Percentiles rank a stretch among this genome's conserved stretches.
These are phyloP conservation scores for Kuraishia borneana DNA, from an alignment of 805 yeast species.

Conservation along the genomic window DNA sequence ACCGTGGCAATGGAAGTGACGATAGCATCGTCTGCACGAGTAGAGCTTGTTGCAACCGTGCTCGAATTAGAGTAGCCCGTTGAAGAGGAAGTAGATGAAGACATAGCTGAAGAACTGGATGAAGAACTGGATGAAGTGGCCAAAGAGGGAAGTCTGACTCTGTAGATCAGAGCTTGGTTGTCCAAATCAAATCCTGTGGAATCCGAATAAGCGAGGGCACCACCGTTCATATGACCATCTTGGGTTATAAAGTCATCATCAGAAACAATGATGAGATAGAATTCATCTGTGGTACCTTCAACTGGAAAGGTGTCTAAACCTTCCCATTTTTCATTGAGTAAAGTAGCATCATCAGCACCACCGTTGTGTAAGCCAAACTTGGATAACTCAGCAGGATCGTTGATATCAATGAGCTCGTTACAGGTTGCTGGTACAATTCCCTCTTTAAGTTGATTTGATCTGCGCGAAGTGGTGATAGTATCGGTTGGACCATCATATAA, in stretches of 20 bases:
- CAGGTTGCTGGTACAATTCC: slow-evolving; percentile 14
- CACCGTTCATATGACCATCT: slow-evolving; percentile 16
- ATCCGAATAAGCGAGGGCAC: slow-evolving; percentile 13
- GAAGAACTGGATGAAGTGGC: slow-evolving; percentile 1
- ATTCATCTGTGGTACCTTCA: slow-evolving; percentile 18
- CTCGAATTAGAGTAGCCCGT: neutral
- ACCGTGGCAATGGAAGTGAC: too few species aligned
- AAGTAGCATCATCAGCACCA: slow-evolving; percentile 12
- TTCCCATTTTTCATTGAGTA: slow-evolving; percentile 22
- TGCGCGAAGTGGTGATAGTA: slow-evolving; percentile 10
- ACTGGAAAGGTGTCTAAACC: slow-evolving; percentile 19
- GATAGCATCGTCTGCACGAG: too few species aligned
- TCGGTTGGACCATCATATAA: slow-evolving; percentile 15
- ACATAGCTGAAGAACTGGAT: slow-evolving; percentile 1
- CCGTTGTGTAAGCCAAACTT: slow-evolving; percentile 22
- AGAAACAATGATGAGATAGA: slow-evolving; percentile 13
- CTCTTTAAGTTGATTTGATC: slow-evolving; percentile 11
- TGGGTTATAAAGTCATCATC: slow-evolving; percentile 21
- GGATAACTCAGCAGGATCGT: slow-evolving; percentile 13
- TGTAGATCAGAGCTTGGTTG: slow-evolving; percentile 18
- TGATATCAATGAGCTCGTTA: slow-evolving; percentile 15
- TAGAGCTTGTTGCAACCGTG: too few species aligned
- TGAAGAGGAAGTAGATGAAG: neutral
- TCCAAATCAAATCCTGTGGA: slow-evolving; percentile 14
- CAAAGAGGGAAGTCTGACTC: slow-evolving; percentile 16